These are phyloP conservation scores for Mucor plumbeus DNA, from an alignment of 371 early-diverging fungal genomes.

Conservation along the genomic window DNA sequence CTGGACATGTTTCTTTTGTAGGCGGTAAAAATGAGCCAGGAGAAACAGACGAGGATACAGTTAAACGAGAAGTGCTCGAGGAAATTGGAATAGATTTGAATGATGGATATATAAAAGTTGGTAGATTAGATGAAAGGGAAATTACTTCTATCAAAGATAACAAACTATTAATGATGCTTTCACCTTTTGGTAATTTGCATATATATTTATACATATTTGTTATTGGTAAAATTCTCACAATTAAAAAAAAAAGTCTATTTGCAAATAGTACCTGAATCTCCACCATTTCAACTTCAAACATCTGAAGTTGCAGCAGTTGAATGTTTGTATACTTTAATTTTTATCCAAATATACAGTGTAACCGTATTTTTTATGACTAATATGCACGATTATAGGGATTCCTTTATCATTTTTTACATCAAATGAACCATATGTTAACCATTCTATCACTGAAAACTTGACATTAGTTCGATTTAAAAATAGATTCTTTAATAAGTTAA, in stretches of 20 bases:
- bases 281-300: conserved; percentile 54
- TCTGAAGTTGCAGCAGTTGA: conserved; percentile 68
- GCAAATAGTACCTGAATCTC: conserved; percentile 61
- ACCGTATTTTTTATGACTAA: not conserved
- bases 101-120: conserved; percentile 56
- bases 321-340: conserved; percentile 46
- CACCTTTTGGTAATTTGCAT: conserved; percentile 59
- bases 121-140: conserved; percentile 71
- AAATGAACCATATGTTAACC: conserved; percentile 36
- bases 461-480: not conserved
- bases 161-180: conserved; percentile 63
- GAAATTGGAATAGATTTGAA: conserved; percentile 69
- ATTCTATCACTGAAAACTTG: conserved; percentile 33
- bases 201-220: not conserved
- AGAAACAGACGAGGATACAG: conserved; percentile 72
- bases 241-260: conserved; percentile 57
- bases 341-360: not conserved
- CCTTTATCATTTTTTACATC: conserved; percentile 58
- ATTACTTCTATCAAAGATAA: conserved; percentile 57
- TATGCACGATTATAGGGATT: conserved; percentile 33
- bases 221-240: not conserved
- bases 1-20: conserved; percentile 78
- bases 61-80: conserved; percentile 69
- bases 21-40: conserved; percentile 71
- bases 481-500: conserved; percentile 9